phyloP scores from a whole-genome alignment of 23 red algal species.

The Chondrus crispus region DNA sequence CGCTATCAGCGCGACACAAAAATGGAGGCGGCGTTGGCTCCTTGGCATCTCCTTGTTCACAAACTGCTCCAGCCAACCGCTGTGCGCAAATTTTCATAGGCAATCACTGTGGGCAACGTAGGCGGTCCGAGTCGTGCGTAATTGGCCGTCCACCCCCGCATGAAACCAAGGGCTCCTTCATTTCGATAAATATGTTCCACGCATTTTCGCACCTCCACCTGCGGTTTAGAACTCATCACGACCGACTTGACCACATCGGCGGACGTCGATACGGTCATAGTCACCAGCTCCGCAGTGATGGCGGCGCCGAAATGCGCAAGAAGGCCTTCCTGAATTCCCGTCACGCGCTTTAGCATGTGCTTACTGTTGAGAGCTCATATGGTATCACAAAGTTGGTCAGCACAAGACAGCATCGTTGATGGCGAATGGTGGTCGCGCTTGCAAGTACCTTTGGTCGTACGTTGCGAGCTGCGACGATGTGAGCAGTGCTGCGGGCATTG shows the following conservation, averaged over 20 bases:
- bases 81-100: conserved; percentile 52
- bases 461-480: conserved; percentile 58
- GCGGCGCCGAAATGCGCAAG: conserved; percentile 34
- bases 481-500: conserved; percentile 38
- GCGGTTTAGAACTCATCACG: conserved; percentile 50
- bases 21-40: no score
- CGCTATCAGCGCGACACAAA: no score
- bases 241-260: conserved; percentile 59
- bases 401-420: no score
- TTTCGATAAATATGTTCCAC: neutral
- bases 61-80: conserved; percentile 49
- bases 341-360: conserved; percentile 19
- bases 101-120: conserved; percentile 37
- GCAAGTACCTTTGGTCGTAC: conserved; percentile 42
- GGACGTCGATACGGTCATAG: conserved; percentile 40
- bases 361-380: neutral
- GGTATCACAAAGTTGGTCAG: neutral
- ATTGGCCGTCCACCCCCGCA: conserved; percentile 58
- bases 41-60: no score
- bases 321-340: conserved; percentile 35
- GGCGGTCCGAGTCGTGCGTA: conserved; percentile 55
- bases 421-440: no score
- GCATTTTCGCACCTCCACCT: conserved; percentile 8
- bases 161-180: conserved; percentile 26
- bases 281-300: conserved; percentile 44